Conservation (phyloP, 1,284 basidiomycete genomes). For the Trichosporon coremiiforme region DNA sequence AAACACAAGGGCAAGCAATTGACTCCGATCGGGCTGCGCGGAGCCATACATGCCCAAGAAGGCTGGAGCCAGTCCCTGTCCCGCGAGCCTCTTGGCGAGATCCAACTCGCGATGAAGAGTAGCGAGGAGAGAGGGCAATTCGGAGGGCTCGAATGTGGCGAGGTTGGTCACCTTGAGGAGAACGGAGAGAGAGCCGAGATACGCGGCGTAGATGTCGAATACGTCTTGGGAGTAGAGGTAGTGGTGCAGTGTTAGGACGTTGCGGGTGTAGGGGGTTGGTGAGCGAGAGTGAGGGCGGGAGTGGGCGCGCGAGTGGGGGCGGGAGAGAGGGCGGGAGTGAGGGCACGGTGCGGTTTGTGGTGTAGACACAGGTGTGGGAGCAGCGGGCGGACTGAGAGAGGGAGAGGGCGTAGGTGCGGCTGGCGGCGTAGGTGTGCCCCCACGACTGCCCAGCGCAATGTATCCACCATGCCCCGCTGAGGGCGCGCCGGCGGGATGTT, state of each 20-base stretch:
- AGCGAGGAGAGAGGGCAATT: not conserved
- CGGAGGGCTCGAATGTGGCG: not conserved
- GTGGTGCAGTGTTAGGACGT: not conserved
- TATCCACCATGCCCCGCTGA: not conserved
- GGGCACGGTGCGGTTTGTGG: no score
- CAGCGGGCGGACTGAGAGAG: no score
- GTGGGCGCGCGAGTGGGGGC: no score
- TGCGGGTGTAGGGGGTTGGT: not conserved
- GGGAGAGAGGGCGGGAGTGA: no score
- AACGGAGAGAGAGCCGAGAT: not conserved
- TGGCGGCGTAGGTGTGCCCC: no score
- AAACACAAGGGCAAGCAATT: not conserved
- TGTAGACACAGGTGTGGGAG: no score
- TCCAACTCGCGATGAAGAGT: not conserved
- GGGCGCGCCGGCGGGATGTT: no score
- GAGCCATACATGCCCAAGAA: not conserved
- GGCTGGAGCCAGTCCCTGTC: not conserved
- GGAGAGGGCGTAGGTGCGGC: no score
- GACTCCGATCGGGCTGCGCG: not conserved
- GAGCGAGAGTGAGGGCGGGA: no score
- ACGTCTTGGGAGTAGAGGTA: not conserved
- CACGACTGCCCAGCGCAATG: no score
- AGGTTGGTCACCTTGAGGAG: not conserved
- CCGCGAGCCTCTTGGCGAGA: not conserved
- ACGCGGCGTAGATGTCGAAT: not conserved